Base-by-base conservation (phyloP, 1,284 basidiomycete genomes). In the Microbotryum lychnidis-dioicae region DNA sequence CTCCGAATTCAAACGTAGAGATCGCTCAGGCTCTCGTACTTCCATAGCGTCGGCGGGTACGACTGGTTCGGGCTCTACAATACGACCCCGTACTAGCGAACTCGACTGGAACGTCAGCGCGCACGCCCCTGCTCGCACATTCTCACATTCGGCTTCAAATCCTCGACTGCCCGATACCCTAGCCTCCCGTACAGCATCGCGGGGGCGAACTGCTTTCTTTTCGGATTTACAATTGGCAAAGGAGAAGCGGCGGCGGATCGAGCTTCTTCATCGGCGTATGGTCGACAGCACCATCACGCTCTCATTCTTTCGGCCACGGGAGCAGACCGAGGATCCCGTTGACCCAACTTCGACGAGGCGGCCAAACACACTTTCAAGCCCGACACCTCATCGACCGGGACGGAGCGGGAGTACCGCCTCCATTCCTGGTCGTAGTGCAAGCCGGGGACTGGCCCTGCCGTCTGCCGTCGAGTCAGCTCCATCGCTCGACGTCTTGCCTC, bases 211-310 rank as follows among this genome's bases (percentile, higher is more conserved):
- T 44, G 64, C 51, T 48, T 67, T 29, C 57, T 72, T 53, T 65
- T 72, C 42, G 57, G 73, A 31, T 3, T 71, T 76, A 20, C 70
- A 68, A 20, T 70, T 71, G 54, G 64, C 72, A 16, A 61, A 50
- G 10, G 86, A 86, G 16, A 86, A 89, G 72, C 76, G 76, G 49
- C 80, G 79, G 6, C 76, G 89, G 47, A 85, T 87, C 75, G 83
- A 80, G 66, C 80, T 87, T 10, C 78, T 90, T 7, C 76, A 78
- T 52, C 83, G 85, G n/a, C 82, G 87, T 51, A 77, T 90, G 29
- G 83, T 89, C n/a, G 86, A 89, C 73, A 87, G 86, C 1, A 87
- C 88, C 70, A 75, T 90, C 58, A 80, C 84, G 20, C 75, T 90
- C 48, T 31, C 37, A 53, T 45, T 50, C 50, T 50, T 42, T 48